Base-by-base conservation (phyloP, 2,329 filamentous ascomycete genomes). In the Bisporella sp. region DNA sequence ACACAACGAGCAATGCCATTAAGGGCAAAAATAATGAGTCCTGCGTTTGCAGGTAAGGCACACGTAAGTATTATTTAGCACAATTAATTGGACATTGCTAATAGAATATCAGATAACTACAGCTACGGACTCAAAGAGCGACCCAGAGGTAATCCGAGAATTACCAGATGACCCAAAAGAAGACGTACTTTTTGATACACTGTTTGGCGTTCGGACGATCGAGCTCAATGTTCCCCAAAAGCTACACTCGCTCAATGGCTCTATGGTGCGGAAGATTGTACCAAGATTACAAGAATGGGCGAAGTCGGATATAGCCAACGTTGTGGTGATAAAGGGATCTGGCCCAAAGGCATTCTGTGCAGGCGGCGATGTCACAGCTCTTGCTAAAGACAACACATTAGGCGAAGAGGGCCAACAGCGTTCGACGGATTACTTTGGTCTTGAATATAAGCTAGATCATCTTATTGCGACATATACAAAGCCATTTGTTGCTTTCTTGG, bases 361-460 rank as follows among this genome's bases (percentile, higher is more conserved):
- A 2, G 93, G 93, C 59, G 93, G 93, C 52, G 93, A 99, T 68
- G 91, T 99, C 40, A 79, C 81, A 13, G 82, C 78, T 41, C 81
- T 99, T 55, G 92, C 90, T 37, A 58, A 79, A 55, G 79, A 82
- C 68, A 96, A 95, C 68, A 70, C 78, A 65, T 63, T 81, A 53
- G 83, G 87, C 1, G 62, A 70, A 4, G 75, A 85, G 58, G 91
- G 91, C 32, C 84, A 89, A 71, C 73, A 84, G 63, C 76, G 77
- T 61, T 95, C 91, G 31, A 74, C 79, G 45, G 83, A 91, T 47
- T 99, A 95, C 76, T 99, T 99, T 67, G 89, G 74, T 9, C 83
- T 93, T 51, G 95, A 99, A 83, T 99, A 97, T 77, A 85, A 89
- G 72, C 83, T 99, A 56, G 88, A 99, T 68, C 93, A 99, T 71